Conservation (phyloP, 495 filamentous ascomycete genomes). For the Tuber microsphaerosporum region DNA sequence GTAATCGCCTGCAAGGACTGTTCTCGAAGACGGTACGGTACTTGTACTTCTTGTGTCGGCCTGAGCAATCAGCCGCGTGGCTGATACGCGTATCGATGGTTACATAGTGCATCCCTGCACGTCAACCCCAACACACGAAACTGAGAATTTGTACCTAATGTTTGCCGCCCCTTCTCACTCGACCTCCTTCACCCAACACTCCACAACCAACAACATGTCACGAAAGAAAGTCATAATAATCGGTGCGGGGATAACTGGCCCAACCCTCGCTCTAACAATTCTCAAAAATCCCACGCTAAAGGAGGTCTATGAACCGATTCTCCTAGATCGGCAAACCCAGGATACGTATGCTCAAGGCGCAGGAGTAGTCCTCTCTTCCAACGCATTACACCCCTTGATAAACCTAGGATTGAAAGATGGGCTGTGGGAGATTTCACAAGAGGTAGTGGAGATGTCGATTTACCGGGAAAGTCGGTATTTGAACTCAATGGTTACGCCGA, state of each 20-base stretch:
- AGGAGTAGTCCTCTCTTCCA: conserved; percentile 44
- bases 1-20: not conserved
- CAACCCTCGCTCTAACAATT: conserved; percentile 27
- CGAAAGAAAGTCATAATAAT: conserved; percentile 13
- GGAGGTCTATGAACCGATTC: conserved; percentile 14
- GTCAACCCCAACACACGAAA: not conserved
- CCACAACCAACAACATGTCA: not conserved
- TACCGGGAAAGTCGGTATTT: conserved; percentile 16
- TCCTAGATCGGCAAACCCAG: conserved; percentile 25
- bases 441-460: conserved; percentile 12
- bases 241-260: conserved; percentile 28
- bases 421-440: conserved; percentile 10
- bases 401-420: conserved; percentile 15
- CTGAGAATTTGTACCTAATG: not conserved
- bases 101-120: not conserved
- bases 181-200: not conserved
- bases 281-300: conserved; percentile 18
- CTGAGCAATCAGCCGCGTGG: not conserved
- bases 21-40: too few species aligned
- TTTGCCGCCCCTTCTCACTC: not conserved
- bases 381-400: conserved; percentile 31
- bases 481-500: conserved; percentile 13
- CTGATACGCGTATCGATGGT: not conserved
- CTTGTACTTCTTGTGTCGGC: too few species aligned
- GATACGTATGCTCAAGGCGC: conserved; percentile 19